Evolutionary conservation across 768 basidiomycete species (phyloP), one percentile per base, ranked within the genome.

Genomic region (Cystofilobasidium capitatum): DNA sequence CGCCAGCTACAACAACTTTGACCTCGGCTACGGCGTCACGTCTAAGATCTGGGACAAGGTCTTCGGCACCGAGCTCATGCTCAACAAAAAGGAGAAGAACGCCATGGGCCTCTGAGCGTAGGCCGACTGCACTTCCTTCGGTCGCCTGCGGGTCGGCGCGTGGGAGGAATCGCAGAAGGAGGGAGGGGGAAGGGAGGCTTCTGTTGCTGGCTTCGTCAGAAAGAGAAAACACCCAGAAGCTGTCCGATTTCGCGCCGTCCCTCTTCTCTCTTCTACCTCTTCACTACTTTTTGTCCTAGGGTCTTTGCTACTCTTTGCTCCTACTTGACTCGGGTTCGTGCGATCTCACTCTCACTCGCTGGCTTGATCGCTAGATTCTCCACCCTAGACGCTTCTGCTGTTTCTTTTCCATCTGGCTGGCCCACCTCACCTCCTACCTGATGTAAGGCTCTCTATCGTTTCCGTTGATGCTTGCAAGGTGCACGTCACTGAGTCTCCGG

Each of bases 21-120:
- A 96, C 75, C 87, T 98, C 51, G 93, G 92, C 22, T 98, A 93
- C 75, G 93, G 94, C 37, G 93, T 98, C 14, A 97, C 93, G 9
- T 75, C 75, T n/a, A 72, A 72, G 66, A 49, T 91, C 89, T 88
- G 62, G 62, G 62, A 63, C 26, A 22, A 8, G 10, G 47, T 63
- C 1, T 63, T 63, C 36, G 44, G 44, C 22, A 63, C 62, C 8
- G 47, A 51, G 62, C 37, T 63, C 24, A 31, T 54, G 39, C 17
- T 63, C 22, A 54, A 33, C 62, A 47, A 54, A 31, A 63, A 63
- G 36, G 39, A 62, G 61, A 47, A 55, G 51, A 55, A 55, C 29
- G 51, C 51, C 16, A 29, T 55, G 29, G 51, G 51, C 31, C 51
- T 55, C 51, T 55, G n/a, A 51, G 51, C 40, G 40, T 20, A 42